A percentile compares a stretch with the other conserved stretches of the same genome.
Conservation (phyloP, 768 basidiomycete genomes). For the Auriculariales sp. region DNA sequence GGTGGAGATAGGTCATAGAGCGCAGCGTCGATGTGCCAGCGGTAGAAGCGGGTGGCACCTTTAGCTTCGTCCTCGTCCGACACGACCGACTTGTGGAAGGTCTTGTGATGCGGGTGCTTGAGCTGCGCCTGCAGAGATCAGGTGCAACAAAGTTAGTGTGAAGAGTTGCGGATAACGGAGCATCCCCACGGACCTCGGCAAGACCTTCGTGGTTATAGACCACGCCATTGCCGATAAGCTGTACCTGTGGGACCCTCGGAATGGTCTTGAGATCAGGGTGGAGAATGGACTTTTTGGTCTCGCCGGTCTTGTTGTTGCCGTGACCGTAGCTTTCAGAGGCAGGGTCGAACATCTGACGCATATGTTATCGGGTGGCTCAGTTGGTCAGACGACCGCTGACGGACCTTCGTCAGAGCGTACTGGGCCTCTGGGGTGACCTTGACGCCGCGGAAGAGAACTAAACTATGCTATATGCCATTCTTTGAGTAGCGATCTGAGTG, state of each 20-base stretch:
- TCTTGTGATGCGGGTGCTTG: constrained; percentile 75
- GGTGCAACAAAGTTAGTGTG: not conserved
- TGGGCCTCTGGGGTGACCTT: constrained; percentile 68
- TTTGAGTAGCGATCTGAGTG: not conserved
- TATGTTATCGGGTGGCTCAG: not conserved
- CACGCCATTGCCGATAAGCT: constrained; percentile 80
- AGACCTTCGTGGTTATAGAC: constrained; percentile 74
- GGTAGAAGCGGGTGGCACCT: constrained; percentile 77
- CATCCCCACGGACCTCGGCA: constrained; percentile 24
- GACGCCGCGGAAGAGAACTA: constrained; percentile 59
- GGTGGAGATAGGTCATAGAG: constrained; percentile 66
- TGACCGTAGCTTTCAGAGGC: constrained; percentile 57
- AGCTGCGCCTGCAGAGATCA: constrained; percentile 34
- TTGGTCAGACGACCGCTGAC: constrained; percentile 6
- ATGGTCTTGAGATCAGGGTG: constrained; percentile 88
- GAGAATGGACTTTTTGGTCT: constrained; percentile 62
- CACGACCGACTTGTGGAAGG: constrained; percentile 73
- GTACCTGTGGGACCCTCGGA: constrained; percentile 76
- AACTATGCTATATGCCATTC: constrained; percentile 37
- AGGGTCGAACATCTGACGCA: constrained; percentile 59
- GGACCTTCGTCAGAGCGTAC: constrained; percentile 70
- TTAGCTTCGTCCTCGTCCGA: constrained; percentile 55
- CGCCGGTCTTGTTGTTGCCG: constrained; percentile 74
- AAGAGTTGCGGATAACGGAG: not conserved
- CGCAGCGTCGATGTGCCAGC: constrained; percentile 90